phyloP scores from a whole-genome alignment of 1,284 basidiomycete genomes.

The Tilletia caries region DNA sequence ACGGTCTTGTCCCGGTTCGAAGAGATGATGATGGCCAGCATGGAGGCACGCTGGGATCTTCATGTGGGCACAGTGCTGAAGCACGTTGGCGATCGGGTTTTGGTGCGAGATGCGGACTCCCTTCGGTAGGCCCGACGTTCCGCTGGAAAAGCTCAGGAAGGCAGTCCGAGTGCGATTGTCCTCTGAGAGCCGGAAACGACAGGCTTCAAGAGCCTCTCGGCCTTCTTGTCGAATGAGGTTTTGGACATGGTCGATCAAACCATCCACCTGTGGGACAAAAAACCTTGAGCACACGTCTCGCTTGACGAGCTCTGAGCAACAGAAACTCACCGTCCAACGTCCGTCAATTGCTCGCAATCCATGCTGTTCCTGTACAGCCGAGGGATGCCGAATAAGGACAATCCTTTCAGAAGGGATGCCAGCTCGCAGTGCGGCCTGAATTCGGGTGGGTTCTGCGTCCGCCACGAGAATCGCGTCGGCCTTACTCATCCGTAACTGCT shows the following conservation, averaged over 20 bases:
- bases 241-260: constrained; percentile 55
- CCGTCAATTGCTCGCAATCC: constrained; percentile 21
- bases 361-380: constrained; percentile 26
- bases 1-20: constrained; percentile 37
- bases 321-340: constrained; percentile 17
- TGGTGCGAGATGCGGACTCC: constrained; percentile 48
- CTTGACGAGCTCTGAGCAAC: not conserved
- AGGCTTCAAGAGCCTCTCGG: constrained; percentile 57
- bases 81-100: constrained; percentile 16
- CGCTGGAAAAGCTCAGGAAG: constrained; percentile 73
- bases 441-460: constrained; percentile 55
- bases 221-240: constrained; percentile 58
- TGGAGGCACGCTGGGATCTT: constrained; percentile 17
- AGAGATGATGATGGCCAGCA: constrained; percentile 17
- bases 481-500: constrained; percentile 58
- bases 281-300: not conserved
- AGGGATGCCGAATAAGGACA: constrained; percentile 29
- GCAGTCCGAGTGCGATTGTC: constrained; percentile 70
- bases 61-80: constrained; percentile 19
- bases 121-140: constrained; percentile 79
- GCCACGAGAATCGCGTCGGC: constrained; percentile 64
- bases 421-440: constrained; percentile 59
- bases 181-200: constrained; percentile 59
- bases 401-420: constrained; percentile 59
- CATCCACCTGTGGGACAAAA: constrained; percentile 55